Evolutionary conservation across 2,329 filamentous ascomycete genomes (phyloP), one percentile per base, ranked within the genome.

Genomic region (Hypomyces perniciosus): DNA sequence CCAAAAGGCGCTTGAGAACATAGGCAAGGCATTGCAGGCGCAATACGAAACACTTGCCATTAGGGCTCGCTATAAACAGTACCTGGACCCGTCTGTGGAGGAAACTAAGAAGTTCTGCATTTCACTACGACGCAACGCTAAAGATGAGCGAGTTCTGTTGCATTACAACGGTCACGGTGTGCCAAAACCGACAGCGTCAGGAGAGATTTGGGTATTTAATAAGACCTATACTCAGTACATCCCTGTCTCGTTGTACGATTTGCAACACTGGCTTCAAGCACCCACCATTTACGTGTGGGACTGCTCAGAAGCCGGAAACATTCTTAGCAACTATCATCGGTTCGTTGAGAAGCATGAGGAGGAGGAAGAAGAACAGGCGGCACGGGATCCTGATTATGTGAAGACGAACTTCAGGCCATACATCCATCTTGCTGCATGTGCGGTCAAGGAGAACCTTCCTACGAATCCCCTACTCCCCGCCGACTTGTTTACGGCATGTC

Each of bases 191-290:
- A 99, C 93, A 1, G 84, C 88, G 3, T 96, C 92, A 4, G 93
- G 93, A 10, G 93, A 99, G 68, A 95, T 99, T 20, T 99, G 93
- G 93, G 95, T 97, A 5, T 99, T 99, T 69, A 99, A 99, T 70
- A 92, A 93, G 61, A 97, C 90, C 59, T 99, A 96, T 66, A 99
- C 93, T 0, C 93, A 99, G 69, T 99, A 99, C 65, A 99, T 99
- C 39, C 93, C 93, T 0, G 88, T 99, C 40, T 96, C 92, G 1
- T 74, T 99, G 7, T 96, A 95, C 62, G 93, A 99, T 65, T 73
- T 99, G 41, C 92, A 97, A 68, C 86, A 88, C 52, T 99, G 93
- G 93, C 81, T 99, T 6, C 90, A 92, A 55, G 92, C 91, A 0
- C 93, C 93, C 0, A 96, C 91, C 54, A 84, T 99, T 40, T 99